A percentile compares a stretch with the other conserved stretches of the same genome.
Conservation (phyloP, 225 moss, liverwort and hornwort genomes). For the Marchantia paleacea region DNA sequence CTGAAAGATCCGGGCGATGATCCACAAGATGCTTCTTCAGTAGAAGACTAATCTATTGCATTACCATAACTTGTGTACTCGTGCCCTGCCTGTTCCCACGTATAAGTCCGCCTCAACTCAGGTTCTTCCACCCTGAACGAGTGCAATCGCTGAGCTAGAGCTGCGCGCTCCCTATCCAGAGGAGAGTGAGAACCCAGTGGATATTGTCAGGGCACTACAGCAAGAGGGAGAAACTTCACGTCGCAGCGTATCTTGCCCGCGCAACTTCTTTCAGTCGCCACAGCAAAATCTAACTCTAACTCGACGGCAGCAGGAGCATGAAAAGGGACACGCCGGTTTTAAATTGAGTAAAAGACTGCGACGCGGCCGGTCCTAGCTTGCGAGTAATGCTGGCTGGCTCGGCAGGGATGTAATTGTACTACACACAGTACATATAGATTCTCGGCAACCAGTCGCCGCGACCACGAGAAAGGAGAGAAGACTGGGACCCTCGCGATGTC, state of each 20-base stretch:
- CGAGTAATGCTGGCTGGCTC: slow-evolving; percentile 9
- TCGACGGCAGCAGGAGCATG: slow-evolving; percentile 6
- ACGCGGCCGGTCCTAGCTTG: slow-evolving; percentile 5
- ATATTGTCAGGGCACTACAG: not conserved
- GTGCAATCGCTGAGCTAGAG: slow-evolving; percentile 4
- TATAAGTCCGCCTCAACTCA: not conserved
- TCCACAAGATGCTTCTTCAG: not conserved
- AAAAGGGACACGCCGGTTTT: not conserved
- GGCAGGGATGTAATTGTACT: not conserved
- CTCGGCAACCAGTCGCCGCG: slow-evolving; percentile 23
- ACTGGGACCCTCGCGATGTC: not conserved
- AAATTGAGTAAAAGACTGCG: slow-evolving; percentile 12
- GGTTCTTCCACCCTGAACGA: not conserved
- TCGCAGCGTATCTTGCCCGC: not conserved
- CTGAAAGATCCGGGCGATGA: not conserved
- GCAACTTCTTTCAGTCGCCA: slow-evolving; percentile 4
- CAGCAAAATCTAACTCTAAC: not conserved
- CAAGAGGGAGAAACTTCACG: not conserved
- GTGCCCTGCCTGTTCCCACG: not conserved
- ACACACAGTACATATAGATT: slow-evolving; percentile 11
- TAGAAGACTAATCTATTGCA: not conserved
- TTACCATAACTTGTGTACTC: not conserved
- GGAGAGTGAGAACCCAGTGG: not conserved
- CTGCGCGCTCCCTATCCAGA: not conserved
- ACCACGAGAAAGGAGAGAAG: slow-evolving; percentile 1